Evolutionary conservation across 257 asterid species (phyloP).

Genomic region (Cynanchum wilfordii): DNA sequence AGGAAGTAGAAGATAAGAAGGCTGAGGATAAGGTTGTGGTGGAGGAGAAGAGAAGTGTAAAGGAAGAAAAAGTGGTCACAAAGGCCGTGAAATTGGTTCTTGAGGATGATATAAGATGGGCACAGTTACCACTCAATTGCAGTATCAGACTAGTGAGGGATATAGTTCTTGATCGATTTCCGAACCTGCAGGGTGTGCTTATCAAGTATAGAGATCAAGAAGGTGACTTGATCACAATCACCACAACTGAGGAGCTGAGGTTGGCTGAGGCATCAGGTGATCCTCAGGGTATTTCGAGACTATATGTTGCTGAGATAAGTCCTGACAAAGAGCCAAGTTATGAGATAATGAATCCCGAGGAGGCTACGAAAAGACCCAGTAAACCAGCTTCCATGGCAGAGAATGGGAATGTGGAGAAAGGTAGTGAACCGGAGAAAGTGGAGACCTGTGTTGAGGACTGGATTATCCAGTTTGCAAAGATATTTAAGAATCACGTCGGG

Average conservation of each 20-base stretch:
- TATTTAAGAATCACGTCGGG: conserved; percentile 85
- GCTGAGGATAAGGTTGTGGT: conserved; percentile 67
- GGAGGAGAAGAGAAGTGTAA: conserved; percentile 58
- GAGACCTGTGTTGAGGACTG: conserved; percentile 58
- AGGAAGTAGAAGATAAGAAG: conserved; percentile 46
- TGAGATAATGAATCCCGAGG: conserved; percentile 51
- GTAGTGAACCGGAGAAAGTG: conserved; percentile 24
- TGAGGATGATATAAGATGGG: conserved; percentile 88
- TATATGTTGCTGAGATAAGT: conserved; percentile 70
- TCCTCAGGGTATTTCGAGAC: conserved; percentile 60
- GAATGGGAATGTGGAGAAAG: conserved; percentile 29
- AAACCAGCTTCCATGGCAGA: conserved; percentile 31
- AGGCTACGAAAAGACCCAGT: conserved; percentile 26
- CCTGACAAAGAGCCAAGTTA: conserved; percentile 75
- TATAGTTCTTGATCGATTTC: conserved; percentile 62
- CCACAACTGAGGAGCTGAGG: conserved; percentile 83
- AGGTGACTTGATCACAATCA: conserved; percentile 87
- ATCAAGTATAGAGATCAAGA: conserved; percentile 87
- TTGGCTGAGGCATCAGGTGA: conserved; percentile 72
- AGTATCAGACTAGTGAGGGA: conserved; percentile 63
- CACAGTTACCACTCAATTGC: conserved; percentile 67
- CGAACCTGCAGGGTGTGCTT: conserved; percentile 70
- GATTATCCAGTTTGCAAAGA: conserved; percentile 76
- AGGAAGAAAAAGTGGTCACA: conserved; percentile 56
- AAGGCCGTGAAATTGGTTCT: conserved; percentile 68